Evolutionary conservation across 805 yeast genomes (phyloP).

Genomic region (Cephaloascus fragrans): DNA sequence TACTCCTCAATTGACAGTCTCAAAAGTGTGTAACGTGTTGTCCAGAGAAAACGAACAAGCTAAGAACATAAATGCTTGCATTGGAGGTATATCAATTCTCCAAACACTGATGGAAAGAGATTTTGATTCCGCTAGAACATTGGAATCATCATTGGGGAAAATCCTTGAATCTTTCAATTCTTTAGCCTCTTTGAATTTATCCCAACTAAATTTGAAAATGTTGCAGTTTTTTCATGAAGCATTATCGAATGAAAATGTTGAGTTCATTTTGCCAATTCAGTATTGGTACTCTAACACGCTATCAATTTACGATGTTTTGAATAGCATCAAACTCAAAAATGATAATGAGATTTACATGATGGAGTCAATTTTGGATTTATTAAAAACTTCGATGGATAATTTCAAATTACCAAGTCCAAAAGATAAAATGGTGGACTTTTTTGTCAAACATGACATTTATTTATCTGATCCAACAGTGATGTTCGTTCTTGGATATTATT

Average conservation of each 20-base stretch:
- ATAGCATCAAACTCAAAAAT: constrained; percentile 1
- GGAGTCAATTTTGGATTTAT: constrained; percentile 22
- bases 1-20: constrained; percentile 21
- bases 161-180: constrained; percentile 22
- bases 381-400: constrained; percentile 19
- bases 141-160: constrained; percentile 14
- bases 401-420: constrained; percentile 30
- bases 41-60: constrained; percentile 6
- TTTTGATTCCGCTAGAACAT: constrained; percentile 11
- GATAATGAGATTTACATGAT: constrained; percentile 15
- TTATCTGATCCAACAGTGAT: constrained; percentile 26
- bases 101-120: constrained; percentile 17
- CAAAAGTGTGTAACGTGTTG: constrained; percentile 17
- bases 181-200: constrained; percentile 23
- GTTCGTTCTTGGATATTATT: constrained; percentile 37
- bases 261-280: constrained; percentile 24
- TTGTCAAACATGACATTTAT: constrained; percentile 22
- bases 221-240: constrained; percentile 28
- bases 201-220: constrained; percentile 28
- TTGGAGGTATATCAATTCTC: constrained; percentile 30
- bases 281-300: constrained; percentile 27
- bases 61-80: constrained; percentile 17
- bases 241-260: constrained; percentile 18
- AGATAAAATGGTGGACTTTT: constrained; percentile 29
- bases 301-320: constrained; percentile 31